Base-by-base conservation (phyloP, 805 yeast species). In the Candida jianshihensis region DNA sequence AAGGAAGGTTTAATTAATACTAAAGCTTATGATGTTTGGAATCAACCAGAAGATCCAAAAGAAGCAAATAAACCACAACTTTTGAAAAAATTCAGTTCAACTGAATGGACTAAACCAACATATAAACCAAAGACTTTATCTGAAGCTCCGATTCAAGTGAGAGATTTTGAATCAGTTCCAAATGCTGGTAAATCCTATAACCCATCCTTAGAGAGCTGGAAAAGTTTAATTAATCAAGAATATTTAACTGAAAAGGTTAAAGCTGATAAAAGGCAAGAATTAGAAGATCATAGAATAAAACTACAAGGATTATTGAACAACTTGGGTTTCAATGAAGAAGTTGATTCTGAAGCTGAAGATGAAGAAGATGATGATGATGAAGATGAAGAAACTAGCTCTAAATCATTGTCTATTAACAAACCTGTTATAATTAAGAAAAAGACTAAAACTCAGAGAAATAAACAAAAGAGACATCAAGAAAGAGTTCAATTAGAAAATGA, bases 181-280 rank as follows among this genome's bases (percentile, higher is more conserved):
- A 80, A 81, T 49, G 92, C 81, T 2, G 97, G 97, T 37, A 84
- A 82, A 57, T 89, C 97, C 3, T 92, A 87, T 55, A 92, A 92
- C 55, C 98, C 98, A 19, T 71, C 90, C 11, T 66, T 79, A 44
- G 82, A 80, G 38, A 75, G 83, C 19, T 92, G 98, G 98, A 76
- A 77, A 48, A 60, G 59, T 15, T 68, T 89, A 47, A 73, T 92
- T 35, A 64, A 73, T 36, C 64, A 68, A 36, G 97, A 88, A 59
- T 80, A 70, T 48, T 68, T 56, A 35, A 65, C 68, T 37, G 95
- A 87, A 51, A 74, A 76, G 51, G 68, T 73, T 34, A 72, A 68
- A 38, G 96, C 86, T 49, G 75, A 76, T 40, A 70, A 75, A 49
- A 71, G 82, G 50, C 59, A 72, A 36, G 68, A 70, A 36, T 65